Base-by-base conservation (phyloP, 257 asterid genomes). In the Nicotiana noctiflora region DNA sequence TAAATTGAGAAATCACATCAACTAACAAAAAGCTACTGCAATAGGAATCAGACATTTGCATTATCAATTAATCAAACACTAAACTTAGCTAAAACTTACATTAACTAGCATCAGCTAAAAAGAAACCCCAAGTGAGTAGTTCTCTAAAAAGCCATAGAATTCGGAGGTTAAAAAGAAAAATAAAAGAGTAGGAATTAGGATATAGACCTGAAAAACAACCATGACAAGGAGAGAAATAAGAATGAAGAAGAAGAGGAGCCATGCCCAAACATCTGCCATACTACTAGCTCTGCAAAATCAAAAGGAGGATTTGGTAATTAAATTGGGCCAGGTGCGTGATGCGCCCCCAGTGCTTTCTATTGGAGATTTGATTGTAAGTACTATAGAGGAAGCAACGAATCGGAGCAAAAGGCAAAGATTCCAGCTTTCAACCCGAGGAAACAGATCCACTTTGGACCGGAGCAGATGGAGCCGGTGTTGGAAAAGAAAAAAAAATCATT, bases 241-340 rank as follows among this genome's bases (percentile, higher is more conserved):
- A 9, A 89, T 80, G 89, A 95, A 89, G 92, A 95, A 93, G 93
- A 93, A 93, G 61, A 91, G 89, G 59, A 95, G 85, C 99, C 98
- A 95, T 21, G 91, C 88, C 87, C 90, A 90, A 40, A 89, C 84
- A 68, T 89, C 95, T 62, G 88, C 92, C 97, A 93, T 94, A 65
- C 21, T 55, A 25, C 52, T 76, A 67, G 40, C 80, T 57, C 80
- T 29, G 44, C 29, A 23, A 25, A 64, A 46, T 66, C 64, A 80
- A 23, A 59, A 27, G 34, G 72, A 27, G 29, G 70, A 67, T 37
- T n/a, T 37, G 57, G 52, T 72, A 31, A 72, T 72, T n/a, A 67
- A 52, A 44, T 11, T 37, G 82, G 55, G 60, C 76, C 82, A 62
- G 53, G 82, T 59, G 74, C 61, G 74, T 79, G n/a, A 59, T 40